Evolutionary conservation across 1,139 yeast genomes (phyloP).

Genomic region (Suhomyces anneliseae): DNA sequence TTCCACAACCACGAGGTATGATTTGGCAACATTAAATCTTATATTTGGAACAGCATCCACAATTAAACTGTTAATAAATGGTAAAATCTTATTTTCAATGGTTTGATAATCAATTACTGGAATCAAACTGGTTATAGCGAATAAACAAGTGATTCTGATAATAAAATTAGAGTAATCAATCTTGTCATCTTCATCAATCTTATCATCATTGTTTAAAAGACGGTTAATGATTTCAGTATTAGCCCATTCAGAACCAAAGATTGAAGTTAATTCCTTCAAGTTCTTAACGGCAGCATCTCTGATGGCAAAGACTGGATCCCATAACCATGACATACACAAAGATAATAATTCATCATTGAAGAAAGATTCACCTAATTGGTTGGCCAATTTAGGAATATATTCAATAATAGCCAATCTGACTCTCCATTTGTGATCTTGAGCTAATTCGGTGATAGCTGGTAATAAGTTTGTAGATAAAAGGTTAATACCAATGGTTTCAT

Average conservation of each 20-base stretch:
- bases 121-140: conserved; percentile 78
- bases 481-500: conserved; percentile 92
- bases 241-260: conserved; percentile 95
- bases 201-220: conserved; percentile 46
- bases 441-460: conserved; percentile 95
- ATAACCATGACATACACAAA: conserved; percentile 92
- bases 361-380: conserved; percentile 89
- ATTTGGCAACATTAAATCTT: conserved; percentile 90
- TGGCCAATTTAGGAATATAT: conserved; percentile 94
- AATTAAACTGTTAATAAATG: conserved; percentile 71
- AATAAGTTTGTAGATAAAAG: conserved; percentile 80
- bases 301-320: conserved; percentile 97
- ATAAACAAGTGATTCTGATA: conserved; percentile 86
- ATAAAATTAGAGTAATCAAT: conserved; percentile 68
- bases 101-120: conserved; percentile 63
- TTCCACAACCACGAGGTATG: conserved; percentile 63
- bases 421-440: conserved; percentile 97
- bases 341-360: conserved; percentile 90
- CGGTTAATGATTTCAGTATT: conserved; percentile 78
- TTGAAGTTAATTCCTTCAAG: conserved; percentile 73
- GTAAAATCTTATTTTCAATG: conserved; percentile 66
- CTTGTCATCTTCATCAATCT: conserved; percentile 39
- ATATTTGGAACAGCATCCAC: conserved; percentile 90
- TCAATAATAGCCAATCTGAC: conserved; percentile 96
- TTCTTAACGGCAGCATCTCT: conserved; percentile 94